phyloP scores from a whole-genome alignment of 208 protist species.

The Trypanosoma conorhini region DNA sequence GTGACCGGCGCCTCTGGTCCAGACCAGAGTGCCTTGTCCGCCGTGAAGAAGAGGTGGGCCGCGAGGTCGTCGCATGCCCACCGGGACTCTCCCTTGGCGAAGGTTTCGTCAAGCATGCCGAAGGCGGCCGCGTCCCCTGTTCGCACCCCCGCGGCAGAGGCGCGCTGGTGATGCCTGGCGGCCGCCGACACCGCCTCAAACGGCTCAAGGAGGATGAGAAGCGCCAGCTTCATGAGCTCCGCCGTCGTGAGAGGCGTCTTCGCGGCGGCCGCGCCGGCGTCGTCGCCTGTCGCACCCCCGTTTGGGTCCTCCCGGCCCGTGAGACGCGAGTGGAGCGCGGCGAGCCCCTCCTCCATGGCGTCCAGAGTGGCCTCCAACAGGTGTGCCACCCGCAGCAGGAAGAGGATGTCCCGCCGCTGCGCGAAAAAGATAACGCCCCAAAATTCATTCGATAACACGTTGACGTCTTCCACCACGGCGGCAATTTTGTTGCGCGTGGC shows the following conservation, averaged over 20 bases:
- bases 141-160: background rate
- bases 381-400: constrained; percentile 33
- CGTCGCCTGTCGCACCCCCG: background rate
- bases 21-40: constrained; percentile 12
- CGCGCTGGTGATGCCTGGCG: constrained; percentile 13
- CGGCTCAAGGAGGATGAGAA: constrained; percentile 21
- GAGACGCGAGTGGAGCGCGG: background rate
- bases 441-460: constrained; percentile 18
- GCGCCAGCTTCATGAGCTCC: constrained; percentile 25
- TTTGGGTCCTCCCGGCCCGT: background rate
- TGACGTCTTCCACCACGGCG: constrained; percentile 1
- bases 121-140: constrained; percentile 19
- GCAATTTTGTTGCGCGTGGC: constrained; percentile 17
- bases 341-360: constrained; percentile 13
- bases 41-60: constrained; percentile 25
- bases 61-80: constrained; percentile 29
- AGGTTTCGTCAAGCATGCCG: constrained; percentile 5
- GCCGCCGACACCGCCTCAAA: constrained; percentile 14
- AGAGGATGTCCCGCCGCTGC: constrained; percentile 41
- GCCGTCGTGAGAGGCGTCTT: background rate
- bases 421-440: constrained; percentile 41
- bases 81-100: background rate
- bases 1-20: constrained; percentile 26
- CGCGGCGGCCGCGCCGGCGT: background rate
- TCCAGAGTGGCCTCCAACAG: constrained; percentile 35